Base-by-base conservation (phyloP, 805 yeast genomes). In the Ogataea nitratoaversa region DNA sequence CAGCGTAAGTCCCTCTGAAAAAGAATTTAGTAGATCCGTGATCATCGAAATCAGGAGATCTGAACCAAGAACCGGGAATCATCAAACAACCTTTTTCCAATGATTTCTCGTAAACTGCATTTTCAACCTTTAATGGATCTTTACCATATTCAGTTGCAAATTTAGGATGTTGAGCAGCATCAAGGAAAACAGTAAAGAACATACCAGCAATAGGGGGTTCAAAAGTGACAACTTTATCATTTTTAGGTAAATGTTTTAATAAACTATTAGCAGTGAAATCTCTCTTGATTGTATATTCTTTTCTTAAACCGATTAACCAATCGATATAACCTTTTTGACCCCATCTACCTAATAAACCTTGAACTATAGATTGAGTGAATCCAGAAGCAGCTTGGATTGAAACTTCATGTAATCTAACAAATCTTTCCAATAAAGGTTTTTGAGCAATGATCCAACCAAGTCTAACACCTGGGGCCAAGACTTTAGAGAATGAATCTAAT, bases 391-490 rank as follows among this genome's bases (percentile, higher is more conserved):
- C 70, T 66, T 89, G 96, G 49, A 84, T 74, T 6, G 85, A 68
- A 47, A 84, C 90, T 68, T 90, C 97, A 56, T 84, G 87, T 40
- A 82, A 67, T 50, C 93, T 74, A 38, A 80, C 61, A 52, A 69
- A 72, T 50, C 91, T 74, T 62, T 84, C 88, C 49, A 85, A 57
- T 37, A 89, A 60, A 14, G 55, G 49, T 32, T 69, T 66, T 60
- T 84, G 89, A 44, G 84, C 95, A 19, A 85, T 82, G 45, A 89
- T 71, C 96, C 96, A 89, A 39, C 96, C 96, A 43, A 85, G 59
- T 67, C 97, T 81, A 23, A 80, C 56, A 51, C 96, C 96, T 14
- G 97, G 97, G 3, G 96, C 96, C 40, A 90, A 67, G 19, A 89
- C 89, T 68, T 89, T 89, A 38, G 96, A 88, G 65, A 85, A 82